Base-by-base conservation (phyloP, 2,329 filamentous ascomycete species). In the Colletotrichum sansevieriae region DNA sequence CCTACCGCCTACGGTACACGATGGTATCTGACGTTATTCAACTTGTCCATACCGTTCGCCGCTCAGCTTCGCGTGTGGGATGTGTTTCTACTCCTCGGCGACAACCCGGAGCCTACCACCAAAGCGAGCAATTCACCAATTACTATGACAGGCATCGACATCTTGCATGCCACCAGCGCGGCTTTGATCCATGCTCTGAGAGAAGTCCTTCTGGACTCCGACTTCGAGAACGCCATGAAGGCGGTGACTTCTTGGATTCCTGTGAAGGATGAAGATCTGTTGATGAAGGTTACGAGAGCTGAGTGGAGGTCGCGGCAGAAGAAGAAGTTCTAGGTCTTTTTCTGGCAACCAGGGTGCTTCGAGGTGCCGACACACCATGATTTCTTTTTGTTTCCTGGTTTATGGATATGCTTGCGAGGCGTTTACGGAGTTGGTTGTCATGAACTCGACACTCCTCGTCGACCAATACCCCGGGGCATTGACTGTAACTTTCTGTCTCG, bases 161-260 rank as follows among this genome's bases (percentile, higher is more conserved):
- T 98, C 41, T 83, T 99, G 58, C 96, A 99, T 79, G 95, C 96
- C 11, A 92, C 94, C 6, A 92, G 92, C 70, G 92, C 95, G 3
- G 95, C 96, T 2, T 85, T 99, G 33, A 95, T 98, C 55, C 94
- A 97, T 77, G 95, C 94, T 18, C 92, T 96, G 72, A 87, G 93
- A 43, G 93, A 97, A 71, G 93, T 97, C 59, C 85, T 99, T 37
- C 84, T 98, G 6, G 94, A 97, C 75, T 94, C 93, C 18, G 96
- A 99, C 78, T 99, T 98, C 79, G 96, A 99, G 78, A 97, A 97
- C 75, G 92, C 92, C 54, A 99, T 99, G 96, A 98, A 98, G 82
- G 92, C 95, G 8, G 84, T 99, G 71, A 98, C 96, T 35, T 94
- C 92, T 65, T 97, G 93, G 90, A 91, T 98, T 51, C 94, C 95